phyloP scores from a whole-genome alignment of 208 protist genomes.

The Leishmania lainsoni region DNA sequence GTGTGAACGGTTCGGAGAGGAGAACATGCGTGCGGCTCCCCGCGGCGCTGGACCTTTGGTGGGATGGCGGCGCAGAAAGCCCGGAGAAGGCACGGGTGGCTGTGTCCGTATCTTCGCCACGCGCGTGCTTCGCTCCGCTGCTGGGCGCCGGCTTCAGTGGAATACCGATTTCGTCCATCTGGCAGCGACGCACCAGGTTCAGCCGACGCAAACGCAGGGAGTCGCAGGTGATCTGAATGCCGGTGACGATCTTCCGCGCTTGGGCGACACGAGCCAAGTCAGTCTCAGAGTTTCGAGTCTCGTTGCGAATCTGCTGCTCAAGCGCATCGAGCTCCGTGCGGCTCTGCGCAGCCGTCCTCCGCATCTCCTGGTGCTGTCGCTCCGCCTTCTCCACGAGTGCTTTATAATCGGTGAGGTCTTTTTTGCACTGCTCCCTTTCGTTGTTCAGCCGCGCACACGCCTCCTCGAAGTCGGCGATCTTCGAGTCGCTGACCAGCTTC shows the following conservation, averaged over 20 bases:
- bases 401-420: slow-evolving; percentile 62
- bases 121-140: slow-evolving; percentile 50
- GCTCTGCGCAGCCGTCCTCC: slow-evolving; percentile 35
- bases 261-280: slow-evolving; percentile 62
- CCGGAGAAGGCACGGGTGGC: background rate
- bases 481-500: slow-evolving; percentile 49
- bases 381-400: slow-evolving; percentile 55
- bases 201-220: slow-evolving; percentile 77
- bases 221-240: slow-evolving; percentile 80
- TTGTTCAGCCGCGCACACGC: slow-evolving; percentile 39
- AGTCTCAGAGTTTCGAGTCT: slow-evolving; percentile 50
- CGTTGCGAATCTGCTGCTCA: slow-evolving; percentile 65
- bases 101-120: slow-evolving; percentile 27
- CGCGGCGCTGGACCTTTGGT: background rate
- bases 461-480: slow-evolving; percentile 46
- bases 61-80: background rate
- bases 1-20: slow-evolving; percentile 67
- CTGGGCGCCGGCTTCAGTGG: slow-evolving; percentile 51
- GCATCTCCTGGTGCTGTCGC: slow-evolving; percentile 42
- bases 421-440: slow-evolving; percentile 63
- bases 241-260: slow-evolving; percentile 65
- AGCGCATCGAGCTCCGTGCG: slow-evolving; percentile 59
- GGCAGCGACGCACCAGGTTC: slow-evolving; percentile 75
- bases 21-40: slow-evolving; percentile 7
- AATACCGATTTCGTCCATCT: slow-evolving; percentile 88